Percentiles rank a stretch among this genome's conserved stretches.
These are phyloP conservation scores for Allomyces javanicus DNA, from an alignment of 192 early-diverging fungal species.

Conservation along the genomic window DNA sequence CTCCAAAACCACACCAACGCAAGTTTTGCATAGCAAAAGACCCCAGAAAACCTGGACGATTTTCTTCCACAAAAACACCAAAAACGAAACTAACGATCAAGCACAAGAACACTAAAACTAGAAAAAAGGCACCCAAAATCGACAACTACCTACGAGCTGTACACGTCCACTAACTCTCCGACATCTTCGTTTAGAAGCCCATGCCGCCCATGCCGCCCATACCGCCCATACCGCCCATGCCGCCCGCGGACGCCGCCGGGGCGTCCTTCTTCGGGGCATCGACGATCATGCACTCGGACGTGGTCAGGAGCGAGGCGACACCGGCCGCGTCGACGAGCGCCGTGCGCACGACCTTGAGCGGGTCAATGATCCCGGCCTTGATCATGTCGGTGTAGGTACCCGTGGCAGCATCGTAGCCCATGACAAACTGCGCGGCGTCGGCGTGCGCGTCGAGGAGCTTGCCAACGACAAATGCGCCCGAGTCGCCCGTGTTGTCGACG, in stretches of 20 bases:
- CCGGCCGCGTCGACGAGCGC: slow-evolving; percentile 91
- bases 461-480: slow-evolving; percentile 91
- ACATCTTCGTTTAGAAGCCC: slow-evolving; percentile 7
- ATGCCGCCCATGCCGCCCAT: slow-evolving; percentile 53
- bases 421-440: slow-evolving; percentile 56
- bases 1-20: too few relatives aligned
- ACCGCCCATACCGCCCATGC: slow-evolving; percentile 46
- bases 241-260: slow-evolving; percentile 23
- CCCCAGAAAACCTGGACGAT: too few relatives aligned
- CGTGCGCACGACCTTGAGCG: slow-evolving; percentile 97
- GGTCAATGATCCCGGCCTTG: slow-evolving; percentile 90
- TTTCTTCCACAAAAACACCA: too few relatives aligned
- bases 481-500: slow-evolving; percentile 90
- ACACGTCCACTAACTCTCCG: too few relatives aligned
- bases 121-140: too few relatives aligned
- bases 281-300: slow-evolving; percentile 95
- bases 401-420: slow-evolving; percentile 79
- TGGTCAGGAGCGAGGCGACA: slow-evolving; percentile 91
- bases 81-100: too few relatives aligned
- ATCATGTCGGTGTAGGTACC: slow-evolving; percentile 94
- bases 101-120: too few relatives aligned
- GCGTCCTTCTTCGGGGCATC: slow-evolving; percentile 69
- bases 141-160: too few relatives aligned
- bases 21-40: too few relatives aligned
- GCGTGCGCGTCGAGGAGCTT: slow-evolving; percentile 65